Conservation (phyloP, 192 early-diverging fungal genomes). For the Backusella psychrophila region DNA sequence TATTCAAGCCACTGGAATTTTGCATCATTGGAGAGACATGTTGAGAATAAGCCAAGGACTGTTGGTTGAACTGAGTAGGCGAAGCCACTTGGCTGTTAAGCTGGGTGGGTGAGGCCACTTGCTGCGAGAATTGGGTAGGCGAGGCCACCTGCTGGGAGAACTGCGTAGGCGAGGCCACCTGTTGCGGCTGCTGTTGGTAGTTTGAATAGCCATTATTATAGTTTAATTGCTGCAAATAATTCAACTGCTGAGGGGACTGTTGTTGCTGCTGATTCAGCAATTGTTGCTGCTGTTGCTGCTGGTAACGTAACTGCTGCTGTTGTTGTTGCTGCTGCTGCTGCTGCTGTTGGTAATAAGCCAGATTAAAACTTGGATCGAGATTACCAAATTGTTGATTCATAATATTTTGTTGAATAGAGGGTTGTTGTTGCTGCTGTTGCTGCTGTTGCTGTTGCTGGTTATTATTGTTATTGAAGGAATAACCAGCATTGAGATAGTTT, state of each 20-base stretch:
- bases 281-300: conserved; percentile 3
- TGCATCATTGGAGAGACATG: background rate
- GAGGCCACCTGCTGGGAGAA: background rate
- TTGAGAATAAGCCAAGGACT: background rate
- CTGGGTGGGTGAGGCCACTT: background rate
- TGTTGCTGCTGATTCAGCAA: conserved; percentile 4
- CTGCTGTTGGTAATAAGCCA: background rate
- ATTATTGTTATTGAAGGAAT: background rate
- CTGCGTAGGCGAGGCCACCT: background rate
- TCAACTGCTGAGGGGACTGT: background rate
- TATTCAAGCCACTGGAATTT: background rate
- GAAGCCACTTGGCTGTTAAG: background rate
- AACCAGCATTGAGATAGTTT: background rate
- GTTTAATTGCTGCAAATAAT: background rate
- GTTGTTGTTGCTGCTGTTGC: background rate
- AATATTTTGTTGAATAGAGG: background rate
- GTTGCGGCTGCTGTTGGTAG: background rate
- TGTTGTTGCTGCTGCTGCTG: background rate
- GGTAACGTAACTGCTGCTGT: background rate
- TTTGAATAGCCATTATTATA: conserved; percentile 3
- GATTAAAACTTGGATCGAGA: conserved; percentile 4
- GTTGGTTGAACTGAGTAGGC: background rate
- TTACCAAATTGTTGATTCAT: background rate
- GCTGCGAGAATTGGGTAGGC: background rate
- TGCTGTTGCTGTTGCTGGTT: conserved; percentile 9